Conservation (phyloP, 495 filamentous ascomycete genomes). For the Xylaria curta region DNA sequence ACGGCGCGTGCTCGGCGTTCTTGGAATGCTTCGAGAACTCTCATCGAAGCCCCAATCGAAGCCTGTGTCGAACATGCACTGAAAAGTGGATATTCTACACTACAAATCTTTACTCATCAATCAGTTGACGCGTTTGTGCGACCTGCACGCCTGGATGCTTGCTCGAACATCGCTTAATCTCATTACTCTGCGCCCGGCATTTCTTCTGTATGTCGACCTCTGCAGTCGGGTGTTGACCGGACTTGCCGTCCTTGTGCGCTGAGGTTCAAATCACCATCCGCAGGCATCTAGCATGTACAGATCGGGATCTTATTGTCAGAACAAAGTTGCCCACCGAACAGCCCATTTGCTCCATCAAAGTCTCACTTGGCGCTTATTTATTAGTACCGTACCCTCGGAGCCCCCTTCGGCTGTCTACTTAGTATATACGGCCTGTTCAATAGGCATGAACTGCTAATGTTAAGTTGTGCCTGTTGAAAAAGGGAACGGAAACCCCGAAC, state of each 20-base stretch:
- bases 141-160: constrained; percentile 1
- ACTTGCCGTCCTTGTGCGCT: constrained; percentile 1
- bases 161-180: background rate
- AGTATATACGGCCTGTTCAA: background rate
- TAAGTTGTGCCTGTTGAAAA: background rate
- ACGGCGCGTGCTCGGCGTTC: constrained; percentile 33
- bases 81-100: constrained; percentile 16
- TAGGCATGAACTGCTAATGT: background rate
- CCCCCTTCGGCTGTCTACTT: background rate
- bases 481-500: constrained; percentile 4
- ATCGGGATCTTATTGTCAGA: background rate
- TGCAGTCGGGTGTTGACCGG: constrained; percentile 5
- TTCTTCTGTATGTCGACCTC: background rate
- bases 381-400: constrained; percentile 7
- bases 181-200: background rate
- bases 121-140: background rate
- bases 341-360: background rate
- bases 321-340: background rate
- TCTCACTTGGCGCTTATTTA: background rate
- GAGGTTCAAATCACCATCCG: background rate
- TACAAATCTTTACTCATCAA: constrained; percentile 11
- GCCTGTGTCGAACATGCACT: constrained; percentile 7
- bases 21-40: constrained; percentile 43
- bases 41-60: constrained; percentile 39
- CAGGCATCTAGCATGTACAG: background rate